A percentile compares a stretch with the other conserved stretches of the same genome.
Conservation (phyloP, 257 asterid species). For the Gardenia jasminoides region DNA sequence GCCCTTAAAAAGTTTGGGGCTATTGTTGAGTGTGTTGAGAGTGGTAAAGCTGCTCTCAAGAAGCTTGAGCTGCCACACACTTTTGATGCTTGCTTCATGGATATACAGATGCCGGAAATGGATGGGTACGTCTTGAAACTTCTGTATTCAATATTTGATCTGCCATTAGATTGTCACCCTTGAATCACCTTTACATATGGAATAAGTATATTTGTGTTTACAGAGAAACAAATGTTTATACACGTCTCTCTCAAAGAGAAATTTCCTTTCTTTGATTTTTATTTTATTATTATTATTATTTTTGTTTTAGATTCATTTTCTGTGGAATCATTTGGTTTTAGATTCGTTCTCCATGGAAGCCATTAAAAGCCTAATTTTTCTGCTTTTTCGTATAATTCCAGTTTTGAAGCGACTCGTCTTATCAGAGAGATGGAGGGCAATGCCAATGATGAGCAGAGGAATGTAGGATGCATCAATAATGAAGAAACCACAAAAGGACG, state of each 20-base stretch:
- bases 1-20: slow-evolving; percentile 87
- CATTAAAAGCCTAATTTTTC: not conserved
- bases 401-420: slow-evolving; percentile 81
- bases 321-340: too few relatives aligned
- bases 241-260: not conserved
- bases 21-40: slow-evolving; percentile 70
- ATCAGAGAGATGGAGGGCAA: slow-evolving; percentile 69
- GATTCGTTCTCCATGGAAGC: not conserved
- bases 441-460: slow-evolving; percentile 41
- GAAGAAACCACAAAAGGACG: slow-evolving; percentile 16
- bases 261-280: not conserved
- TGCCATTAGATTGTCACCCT: not conserved
- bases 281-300: not conserved
- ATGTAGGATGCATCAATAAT: slow-evolving; percentile 25
- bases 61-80: slow-evolving; percentile 75
- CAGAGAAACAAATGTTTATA: not conserved
- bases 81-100: slow-evolving; percentile 95
- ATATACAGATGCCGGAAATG: slow-evolving; percentile 99
- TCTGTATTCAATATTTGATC: not conserved
- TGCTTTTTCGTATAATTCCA: slow-evolving; percentile 23
- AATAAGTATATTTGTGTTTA: not conserved
- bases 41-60: slow-evolving; percentile 76
- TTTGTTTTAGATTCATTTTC: not conserved
- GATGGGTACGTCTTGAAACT: slow-evolving; percentile 62
- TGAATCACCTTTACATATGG: not conserved